A percentile compares a stretch with the other conserved stretches of the same genome.
These are phyloP conservation scores for Chloris gayana DNA, from an alignment of 176 grass and related monocot species.

Conservation along the genomic window DNA sequence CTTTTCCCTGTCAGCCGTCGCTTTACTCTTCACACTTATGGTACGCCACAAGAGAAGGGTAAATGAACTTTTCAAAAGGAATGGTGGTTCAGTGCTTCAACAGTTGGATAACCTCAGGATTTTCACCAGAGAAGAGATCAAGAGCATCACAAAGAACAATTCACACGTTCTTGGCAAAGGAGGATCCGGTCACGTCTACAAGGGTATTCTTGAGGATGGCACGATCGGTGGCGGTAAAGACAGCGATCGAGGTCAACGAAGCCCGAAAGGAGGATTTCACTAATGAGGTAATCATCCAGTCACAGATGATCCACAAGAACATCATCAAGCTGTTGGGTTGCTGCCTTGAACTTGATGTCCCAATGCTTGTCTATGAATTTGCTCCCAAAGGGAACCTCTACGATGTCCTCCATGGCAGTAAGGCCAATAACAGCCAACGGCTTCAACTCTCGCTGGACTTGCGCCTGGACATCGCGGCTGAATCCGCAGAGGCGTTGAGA, in stretches of 20 bases:
- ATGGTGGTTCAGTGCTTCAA: not conserved
- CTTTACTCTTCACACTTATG: not conserved
- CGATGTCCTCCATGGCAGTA: not conserved
- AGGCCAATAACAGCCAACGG: not conserved
- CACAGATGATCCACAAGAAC: constrained; percentile 20
- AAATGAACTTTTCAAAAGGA: not conserved
- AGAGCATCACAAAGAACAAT: not conserved
- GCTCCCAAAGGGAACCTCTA: constrained; percentile 5
- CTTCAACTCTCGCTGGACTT: not conserved
- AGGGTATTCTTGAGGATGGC: not conserved
- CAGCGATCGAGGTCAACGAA: not conserved
- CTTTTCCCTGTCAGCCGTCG: not conserved
- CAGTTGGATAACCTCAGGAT: not conserved
- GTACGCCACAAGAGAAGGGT: not conserved
- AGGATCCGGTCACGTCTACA: not conserved
- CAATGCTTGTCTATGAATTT: constrained; percentile 29
- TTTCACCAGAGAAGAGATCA: constrained; percentile 11
- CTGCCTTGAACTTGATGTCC: constrained; percentile 11
- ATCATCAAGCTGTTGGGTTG: constrained; percentile 1
- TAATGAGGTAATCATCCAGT: not conserved
- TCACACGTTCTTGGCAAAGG: not conserved
- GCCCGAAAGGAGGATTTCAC: not conserved
- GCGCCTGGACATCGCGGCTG: not conserved
- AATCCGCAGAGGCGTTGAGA: not conserved
- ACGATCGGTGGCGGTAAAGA: not conserved